Base-by-base conservation (phyloP, 441 rosid genomes). In the Pelargonium citronellum region DNA sequence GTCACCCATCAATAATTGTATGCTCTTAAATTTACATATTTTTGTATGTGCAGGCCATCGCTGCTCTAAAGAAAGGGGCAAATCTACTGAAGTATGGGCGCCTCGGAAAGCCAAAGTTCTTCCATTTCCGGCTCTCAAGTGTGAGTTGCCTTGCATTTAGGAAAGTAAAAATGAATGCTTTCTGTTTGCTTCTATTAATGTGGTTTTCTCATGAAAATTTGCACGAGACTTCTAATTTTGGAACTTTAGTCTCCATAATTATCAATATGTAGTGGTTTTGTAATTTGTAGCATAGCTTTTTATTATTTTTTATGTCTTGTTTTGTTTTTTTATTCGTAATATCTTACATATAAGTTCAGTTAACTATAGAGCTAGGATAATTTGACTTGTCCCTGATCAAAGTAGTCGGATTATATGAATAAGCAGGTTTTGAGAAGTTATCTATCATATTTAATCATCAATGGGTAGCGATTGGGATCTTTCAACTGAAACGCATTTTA, bases 71-170 rank as follows among this genome's bases (percentile, higher is more conserved):
- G 82, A 87, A 86, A 79, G 90, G 92, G 1, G 79, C 86, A 0
- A 84, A 81, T 74, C 78, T 87, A 46, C 81, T 87, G 70, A 87
- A 87, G 74, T 84, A 87, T 67, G 90, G 92, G 15, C 78, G 87
- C 0, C 74, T 82, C 44, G 87, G 92, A 66, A 87, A 82, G 75
- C 92, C 92, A 66, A 87, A 87, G 71, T 83, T 87, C 83, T 87
- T 79, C 70, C 87, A 88, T 51, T 86, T 87, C 79, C 82, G 82
- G 43, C 88, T 87, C 64, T 86, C 88, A 3, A 80, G 9, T 57
- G 62, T 57, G 27, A 57, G 62, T 57, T 57, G 62, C 62, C 19
- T 46, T 57, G 22, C 68, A 53, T 62, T 61, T 5, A 16, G 43
- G 30, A 27, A 0, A 70, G 24, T 27, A 13, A 12, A 57, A 27